Evolutionary conservation across 1,284 basidiomycete species (phyloP), one percentile per base, ranked within the genome.

Genomic region (Pisolithus thermaeus): DNA sequence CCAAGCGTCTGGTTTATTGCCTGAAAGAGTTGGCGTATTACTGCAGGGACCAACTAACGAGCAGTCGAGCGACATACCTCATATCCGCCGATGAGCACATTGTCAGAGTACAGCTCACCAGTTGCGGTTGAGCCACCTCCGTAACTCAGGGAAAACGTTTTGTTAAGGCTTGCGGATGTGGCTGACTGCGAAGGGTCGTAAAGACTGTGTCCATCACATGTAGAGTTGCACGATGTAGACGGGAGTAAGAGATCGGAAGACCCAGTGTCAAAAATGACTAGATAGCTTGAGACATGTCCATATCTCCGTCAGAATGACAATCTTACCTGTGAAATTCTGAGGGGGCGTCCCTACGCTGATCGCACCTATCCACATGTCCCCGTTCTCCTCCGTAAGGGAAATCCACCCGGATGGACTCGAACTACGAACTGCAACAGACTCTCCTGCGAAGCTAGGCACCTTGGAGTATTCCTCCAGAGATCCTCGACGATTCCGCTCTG

Each of bases 251-350:
- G 52, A 45, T 66, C 53, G 7, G 53, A 41, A 36, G 62, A 61
- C 43, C 74, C 73, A 14, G 73, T 74, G 55, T 76, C 74, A 49
- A 76, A 73, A 54, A 73, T 69, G 37, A 76, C 70, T 74, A 47
- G n/a, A 57, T 58, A 61, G 30, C 3, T 14, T 27, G 14, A 41
- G 36, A 46, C 32, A 4, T 18, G 46, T 47, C 36, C 44, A 46
- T 40, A 49, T 30, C 3, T 25, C 27, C 45, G 38, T 47, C 22
- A 28, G 47, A 64, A 27, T 18, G 18, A 3, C 11, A 7, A 39
- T 14, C 36, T 47, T 54, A 66, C 67, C 69, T 43, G 54, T 58
- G 43, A 70, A 73, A 37, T 54, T 54, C 36, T 61, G 59, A 12
- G 65, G 60, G 18, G 76, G 76, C 3, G 68, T 75, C 14, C 76